Base-by-base conservation (phyloP, 805 yeast genomes). In the Yarrowia sp. region DNA sequence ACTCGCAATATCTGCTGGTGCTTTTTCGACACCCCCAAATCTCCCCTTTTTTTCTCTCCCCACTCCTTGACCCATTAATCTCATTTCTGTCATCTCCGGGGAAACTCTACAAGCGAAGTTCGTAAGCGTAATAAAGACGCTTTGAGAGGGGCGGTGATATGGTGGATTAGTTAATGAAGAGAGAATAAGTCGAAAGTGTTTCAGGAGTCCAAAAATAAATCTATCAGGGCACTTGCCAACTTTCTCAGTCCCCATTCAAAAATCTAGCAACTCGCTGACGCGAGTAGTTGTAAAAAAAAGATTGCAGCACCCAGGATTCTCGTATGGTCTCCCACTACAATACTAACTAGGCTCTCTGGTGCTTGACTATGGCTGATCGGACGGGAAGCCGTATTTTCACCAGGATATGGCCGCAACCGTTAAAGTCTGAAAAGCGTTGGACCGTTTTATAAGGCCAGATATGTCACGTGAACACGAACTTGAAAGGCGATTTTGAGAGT, bases 361-460 rank as follows among this genome's bases (percentile, higher is more conserved):
- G 52, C 52, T 46, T 46, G 52, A 46, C 52, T 46, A 46, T 46
- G 52, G 52, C 52, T 46, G 52, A 46, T 46, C 52, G 52, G 52
- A 46, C 52, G 49, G 33, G 50, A 20, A 44, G 33, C 50, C 50
- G 47, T 43, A 43, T 44, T 44, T 44, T 30, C 52, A 47, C 38
- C 52, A 47, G 52, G 52, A 47, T 47, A 47, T 47, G 52, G 52
- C 52, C 52, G 52, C 52, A 47, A 47, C 52, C 52, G 50, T 14
- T 24, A 9, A 13, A 3, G 5, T 13, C 7, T 4, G n/a, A 47
- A 47, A 13, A 5, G 30, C n/a, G 17, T 47, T 47, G 38, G 52
- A 9, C 36, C 38, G 1, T 14, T 30, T 24, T 30, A 15, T 7
- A 3, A 17, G 36, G 38, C 36, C 19, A 15, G 1, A 30, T n/a